These are phyloP conservation scores for Schizophyllum commune DNA, from an alignment of 1,284 basidiomycete species.

Conservation along the genomic window DNA sequence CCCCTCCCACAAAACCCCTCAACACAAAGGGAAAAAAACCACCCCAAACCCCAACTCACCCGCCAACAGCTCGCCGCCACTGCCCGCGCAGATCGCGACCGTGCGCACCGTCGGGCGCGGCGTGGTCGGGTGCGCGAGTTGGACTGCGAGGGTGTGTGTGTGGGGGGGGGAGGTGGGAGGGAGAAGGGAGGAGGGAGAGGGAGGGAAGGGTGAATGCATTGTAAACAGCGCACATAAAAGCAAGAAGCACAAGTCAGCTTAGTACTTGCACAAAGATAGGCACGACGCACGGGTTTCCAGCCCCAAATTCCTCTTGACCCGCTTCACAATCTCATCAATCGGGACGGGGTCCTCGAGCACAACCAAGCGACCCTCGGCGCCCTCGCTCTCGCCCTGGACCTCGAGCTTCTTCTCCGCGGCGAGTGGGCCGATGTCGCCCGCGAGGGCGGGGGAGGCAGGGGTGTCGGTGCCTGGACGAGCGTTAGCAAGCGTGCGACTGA, in stretches of 20 bases:
- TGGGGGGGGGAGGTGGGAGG: background rate
- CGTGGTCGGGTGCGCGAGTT: conserved; percentile 52
- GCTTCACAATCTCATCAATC: conserved; percentile 52
- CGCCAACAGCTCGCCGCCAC: conserved; percentile 68
- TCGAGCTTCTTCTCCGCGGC: conserved; percentile 29
- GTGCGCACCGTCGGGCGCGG: conserved; percentile 30
- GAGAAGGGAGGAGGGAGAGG: background rate
- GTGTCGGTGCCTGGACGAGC: no score
- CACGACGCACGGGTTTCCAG: conserved; percentile 7
- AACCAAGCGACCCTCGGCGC: conserved; percentile 67
- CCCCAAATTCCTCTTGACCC: conserved; percentile 64
- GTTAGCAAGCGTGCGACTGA: background rate
- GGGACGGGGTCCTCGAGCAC: conserved; percentile 46
- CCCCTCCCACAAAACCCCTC: no score
- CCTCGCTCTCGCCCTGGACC: conserved; percentile 29
- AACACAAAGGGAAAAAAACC: no score
- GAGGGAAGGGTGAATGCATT: no score
- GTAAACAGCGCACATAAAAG: no score
- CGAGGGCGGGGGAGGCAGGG: background rate
- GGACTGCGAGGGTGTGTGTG: conserved; percentile 42
- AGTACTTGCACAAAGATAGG: no score
- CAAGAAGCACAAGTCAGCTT: no score
- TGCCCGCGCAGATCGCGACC: conserved; percentile 83
- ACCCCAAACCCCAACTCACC: no score
- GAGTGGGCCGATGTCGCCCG: conserved; percentile 24